Conservation (phyloP, 371 early-diverging fungal genomes). For the Nematocida sp. region DNA sequence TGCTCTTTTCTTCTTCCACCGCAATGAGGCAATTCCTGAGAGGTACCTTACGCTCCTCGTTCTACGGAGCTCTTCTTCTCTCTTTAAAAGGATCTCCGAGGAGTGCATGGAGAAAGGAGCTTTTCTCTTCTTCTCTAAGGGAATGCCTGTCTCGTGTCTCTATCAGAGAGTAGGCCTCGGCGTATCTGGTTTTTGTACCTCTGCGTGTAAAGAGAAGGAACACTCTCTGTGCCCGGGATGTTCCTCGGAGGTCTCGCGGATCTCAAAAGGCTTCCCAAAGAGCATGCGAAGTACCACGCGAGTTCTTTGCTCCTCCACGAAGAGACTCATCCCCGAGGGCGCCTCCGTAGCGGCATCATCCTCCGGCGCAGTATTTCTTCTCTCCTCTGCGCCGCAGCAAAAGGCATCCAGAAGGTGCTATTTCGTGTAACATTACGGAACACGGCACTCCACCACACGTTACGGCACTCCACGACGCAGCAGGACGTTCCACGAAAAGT, state of each 20-base stretch:
- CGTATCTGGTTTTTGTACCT: constrained; percentile 39
- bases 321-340: constrained; percentile 12
- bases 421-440: constrained; percentile 35
- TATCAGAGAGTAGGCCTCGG: constrained; percentile 45
- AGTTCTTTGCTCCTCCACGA: constrained; percentile 11
- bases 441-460: background rate
- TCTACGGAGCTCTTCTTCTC: background rate
- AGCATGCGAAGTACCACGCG: constrained; percentile 43
- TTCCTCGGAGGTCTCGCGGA: background rate
- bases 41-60: constrained; percentile 30
- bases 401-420: constrained; percentile 30
- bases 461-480: background rate
- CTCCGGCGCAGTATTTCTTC: constrained; percentile 1
- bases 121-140: background rate
- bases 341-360: background rate
- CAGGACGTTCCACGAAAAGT: background rate
- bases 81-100: constrained; percentile 6
- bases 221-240: constrained; percentile 40
- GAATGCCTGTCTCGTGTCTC: background rate
- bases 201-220: constrained; percentile 44
- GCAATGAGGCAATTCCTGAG: constrained; percentile 6
- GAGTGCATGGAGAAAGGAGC: background rate
- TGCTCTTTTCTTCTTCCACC: background rate
- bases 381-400: background rate
- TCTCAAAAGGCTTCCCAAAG: constrained; percentile 18